A percentile compares a stretch with the other conserved stretches of the same genome.
Conservation (phyloP, 1,284 basidiomycete species). For the Phellopilus nigrolimitatus region DNA sequence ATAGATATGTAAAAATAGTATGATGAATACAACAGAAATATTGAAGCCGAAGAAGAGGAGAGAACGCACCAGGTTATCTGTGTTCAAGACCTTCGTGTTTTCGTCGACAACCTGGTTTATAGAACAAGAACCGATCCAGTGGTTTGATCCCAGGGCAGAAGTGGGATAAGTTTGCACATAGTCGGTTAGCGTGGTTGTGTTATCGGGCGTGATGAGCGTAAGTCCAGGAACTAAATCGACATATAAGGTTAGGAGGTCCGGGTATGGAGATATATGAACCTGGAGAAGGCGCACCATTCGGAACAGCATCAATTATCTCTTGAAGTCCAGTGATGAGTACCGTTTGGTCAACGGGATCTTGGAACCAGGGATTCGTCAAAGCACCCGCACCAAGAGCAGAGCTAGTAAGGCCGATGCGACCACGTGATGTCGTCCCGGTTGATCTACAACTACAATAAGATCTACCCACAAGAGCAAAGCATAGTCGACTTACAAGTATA, state of each 20-base stretch:
- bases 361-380: slow-evolving; percentile 53
- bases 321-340: slow-evolving; percentile 46
- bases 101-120: slow-evolving; percentile 46
- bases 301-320: slow-evolving; percentile 40
- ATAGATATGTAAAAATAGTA: slow-evolving; percentile 3
- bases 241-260: not conserved
- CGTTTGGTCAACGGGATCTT: slow-evolving; percentile 49
- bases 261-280: not conserved
- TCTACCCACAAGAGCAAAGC: slow-evolving; percentile 2
- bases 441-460: slow-evolving; percentile 32
- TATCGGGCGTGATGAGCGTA: slow-evolving; percentile 55
- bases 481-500: slow-evolving; percentile 41
- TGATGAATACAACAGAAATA: not conserved
- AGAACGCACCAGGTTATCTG: slow-evolving; percentile 47
- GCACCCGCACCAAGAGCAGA: slow-evolving; percentile 44
- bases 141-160: slow-evolving; percentile 49
- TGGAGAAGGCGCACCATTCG: slow-evolving; percentile 31
- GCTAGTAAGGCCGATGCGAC: slow-evolving; percentile 52
- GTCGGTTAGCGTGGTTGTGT: slow-evolving; percentile 44
- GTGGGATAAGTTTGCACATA: slow-evolving; percentile 50
- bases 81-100: slow-evolving; percentile 53
- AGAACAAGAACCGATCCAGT: slow-evolving; percentile 47
- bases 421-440: slow-evolving; percentile 55
- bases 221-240: slow-evolving; percentile 39
- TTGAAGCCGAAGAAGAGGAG: slow-evolving; percentile 6